phyloP scores from a whole-genome alignment of 768 basidiomycete species.

The Macrocybe gigantea region DNA sequence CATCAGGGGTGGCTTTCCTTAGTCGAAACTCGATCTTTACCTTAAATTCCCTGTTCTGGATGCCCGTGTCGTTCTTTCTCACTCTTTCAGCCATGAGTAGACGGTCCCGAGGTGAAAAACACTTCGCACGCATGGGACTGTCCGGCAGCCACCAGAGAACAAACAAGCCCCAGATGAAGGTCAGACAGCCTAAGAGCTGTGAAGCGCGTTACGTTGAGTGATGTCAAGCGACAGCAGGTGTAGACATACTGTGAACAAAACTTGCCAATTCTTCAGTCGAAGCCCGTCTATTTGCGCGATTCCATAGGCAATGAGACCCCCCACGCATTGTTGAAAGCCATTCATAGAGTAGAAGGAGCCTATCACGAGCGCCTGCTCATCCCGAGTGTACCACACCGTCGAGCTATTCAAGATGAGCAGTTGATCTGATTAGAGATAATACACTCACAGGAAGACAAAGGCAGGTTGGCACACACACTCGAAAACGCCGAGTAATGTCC shows the following conservation, averaged over 20 bases:
- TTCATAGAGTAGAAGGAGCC: constrained; percentile 42
- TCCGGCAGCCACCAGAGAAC: constrained; percentile 47
- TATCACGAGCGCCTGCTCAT: constrained; percentile 42
- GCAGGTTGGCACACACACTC: constrained; percentile 44
- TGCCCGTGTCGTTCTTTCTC: constrained; percentile 45
- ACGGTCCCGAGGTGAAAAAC: constrained; percentile 41
- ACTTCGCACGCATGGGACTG: constrained; percentile 40
- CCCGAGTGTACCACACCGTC: constrained; percentile 47
- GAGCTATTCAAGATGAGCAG: constrained; percentile 20
- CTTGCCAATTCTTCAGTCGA: constrained; percentile 44
- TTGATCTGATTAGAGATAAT: neutral
- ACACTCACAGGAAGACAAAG: constrained; percentile 35
- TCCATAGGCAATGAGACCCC: constrained; percentile 44
- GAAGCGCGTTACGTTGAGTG: neutral
- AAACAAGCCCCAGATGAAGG: constrained; percentile 42
- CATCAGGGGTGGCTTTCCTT: neutral
- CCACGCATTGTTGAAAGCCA: constrained; percentile 42
- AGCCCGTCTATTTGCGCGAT: constrained; percentile 37
- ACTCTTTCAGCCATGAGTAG: constrained; percentile 44
- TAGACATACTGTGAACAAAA: constrained; percentile 31
- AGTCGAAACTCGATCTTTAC: constrained; percentile 6
- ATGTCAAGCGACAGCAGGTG: neutral
- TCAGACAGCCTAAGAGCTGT: constrained; percentile 37
- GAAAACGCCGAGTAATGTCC: constrained; percentile 42
- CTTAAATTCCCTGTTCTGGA: constrained; percentile 48